Conservation (phyloP, 352 stramenopile genomes). For the Phytophthora crassamura region DNA sequence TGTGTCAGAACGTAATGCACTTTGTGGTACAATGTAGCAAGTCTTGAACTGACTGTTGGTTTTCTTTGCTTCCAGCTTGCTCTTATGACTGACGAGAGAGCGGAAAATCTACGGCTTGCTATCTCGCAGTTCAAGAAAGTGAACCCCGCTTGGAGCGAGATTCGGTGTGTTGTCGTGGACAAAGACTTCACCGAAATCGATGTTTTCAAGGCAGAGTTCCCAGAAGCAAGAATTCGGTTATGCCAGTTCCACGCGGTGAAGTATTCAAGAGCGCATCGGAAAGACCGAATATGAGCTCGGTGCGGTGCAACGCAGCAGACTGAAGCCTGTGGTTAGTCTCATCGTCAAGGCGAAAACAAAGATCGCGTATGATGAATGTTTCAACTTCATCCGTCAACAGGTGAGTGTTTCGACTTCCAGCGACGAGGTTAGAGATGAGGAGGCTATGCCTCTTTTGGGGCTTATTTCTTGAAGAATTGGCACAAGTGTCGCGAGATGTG, state of each 20-base stretch:
- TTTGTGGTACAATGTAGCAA: too few relatives aligned
- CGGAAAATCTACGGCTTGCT: neutral
- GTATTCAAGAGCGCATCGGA: conserved; percentile 8
- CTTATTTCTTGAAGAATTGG: conserved; percentile 1
- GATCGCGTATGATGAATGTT: neutral
- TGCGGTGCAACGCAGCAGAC: neutral
- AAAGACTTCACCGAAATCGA: conserved; percentile 28
- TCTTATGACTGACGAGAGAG: conserved; percentile 5
- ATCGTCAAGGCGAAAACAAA: conserved; percentile 1
- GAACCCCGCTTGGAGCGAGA: conserved; percentile 9
- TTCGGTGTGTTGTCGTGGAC: conserved; percentile 21
- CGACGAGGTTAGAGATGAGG: too few relatives aligned
- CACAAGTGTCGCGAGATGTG: neutral
- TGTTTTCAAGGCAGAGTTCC: neutral
- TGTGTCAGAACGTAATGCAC: too few relatives aligned
- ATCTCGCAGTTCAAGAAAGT: conserved; percentile 13
- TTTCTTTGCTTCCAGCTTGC: conserved; percentile 6
- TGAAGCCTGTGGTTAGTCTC: conserved; percentile 8
- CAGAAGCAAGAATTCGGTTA: conserved; percentile 6
- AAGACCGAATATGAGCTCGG: neutral
- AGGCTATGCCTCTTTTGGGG: too few relatives aligned
- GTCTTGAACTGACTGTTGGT: too few relatives aligned
- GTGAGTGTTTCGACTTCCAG: too few relatives aligned
- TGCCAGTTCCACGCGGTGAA: conserved; percentile 28
- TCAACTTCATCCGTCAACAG: too few relatives aligned